Base-by-base conservation (phyloP, 225 moss, liverwort and hornwort genomes). In the Marchantia paleacea region DNA sequence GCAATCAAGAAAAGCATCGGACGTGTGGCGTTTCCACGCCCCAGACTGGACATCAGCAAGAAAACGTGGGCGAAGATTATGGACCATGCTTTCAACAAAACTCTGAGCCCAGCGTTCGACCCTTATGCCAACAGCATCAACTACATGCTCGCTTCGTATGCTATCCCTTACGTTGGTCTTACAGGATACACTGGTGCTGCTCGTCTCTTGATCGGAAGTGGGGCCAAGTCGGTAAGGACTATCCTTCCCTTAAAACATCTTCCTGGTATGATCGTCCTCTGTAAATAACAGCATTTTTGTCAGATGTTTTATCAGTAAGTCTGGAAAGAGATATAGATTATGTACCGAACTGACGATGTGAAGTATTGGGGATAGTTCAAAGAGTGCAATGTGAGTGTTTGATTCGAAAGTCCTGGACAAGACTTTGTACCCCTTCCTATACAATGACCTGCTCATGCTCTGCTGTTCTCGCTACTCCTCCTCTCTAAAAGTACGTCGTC, bases 161-260 rank as follows among this genome's bases (percentile, higher is more conserved):
- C 84, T 4, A 94, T 96, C 20, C 96, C 96, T 3, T 96, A 96
- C 12, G 96, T 96, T 0, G 96, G 96, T 0, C 72, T 92, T 72
- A 92, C 96, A 0, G 96, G 96, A n/a, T 96, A 96, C 0, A 86
- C 85, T 0, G 96, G 96, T 10, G 64, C 96, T 0, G 63, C 22
- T 39, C 90, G 91, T 0, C 10, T 73, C 1, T 82, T 94, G 1
- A 0, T 3, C 4, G 87, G 91, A 6, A 24, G 7, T 10, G 91
- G 87, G 51, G 85, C 87, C 0, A 95, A 93, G 71, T 29, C 0
- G 83, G 94, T 94, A 75, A 16, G 29, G 24, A 64, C 47, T 60
- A 14, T 65, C 47, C 30, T 28, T 52, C 13, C 12, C 10, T 5
- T 5, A 24, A 10, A 39, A 39, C 39, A 39, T 39, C 39, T 39